Evolutionary conservation across 768 basidiomycete genomes (phyloP), one percentile per base, ranked within the genome.

Genomic region (Lepiota brunneoincarnata): DNA sequence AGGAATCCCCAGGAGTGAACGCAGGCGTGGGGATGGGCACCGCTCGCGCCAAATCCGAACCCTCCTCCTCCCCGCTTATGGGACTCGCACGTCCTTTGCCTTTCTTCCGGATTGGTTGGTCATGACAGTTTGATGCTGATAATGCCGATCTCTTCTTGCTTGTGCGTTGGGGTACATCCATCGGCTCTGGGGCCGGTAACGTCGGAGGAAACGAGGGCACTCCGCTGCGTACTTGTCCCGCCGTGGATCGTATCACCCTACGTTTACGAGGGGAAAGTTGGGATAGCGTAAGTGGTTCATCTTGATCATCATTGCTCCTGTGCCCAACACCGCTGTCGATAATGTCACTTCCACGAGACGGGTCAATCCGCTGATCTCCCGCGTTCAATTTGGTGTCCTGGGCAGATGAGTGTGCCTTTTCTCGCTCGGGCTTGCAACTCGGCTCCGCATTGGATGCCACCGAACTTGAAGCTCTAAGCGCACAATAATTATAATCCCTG

Each of bases 181-280:
- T 39, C 24, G 37, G 24, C 26, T 31, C 37, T 17, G 12, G 24
- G 18, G 9, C 44, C 52, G 52, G 52, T 10, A 46, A 41, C 39
- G 56, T 24, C 47, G 57, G 36, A 34, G 39, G 37, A 2, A 39
- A 17, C 4, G 44, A 46, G 17, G 24, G 4, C 21, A 38, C 24
- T 37, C 49, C 54, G 45, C 42, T 28, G n/a, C 31, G 20, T 14
- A 12, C 20, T 38, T 26, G 44, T 31, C 39, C 49, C 44, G 43
- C 37, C 14, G 49, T 24, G 6, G 45, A 15, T 26, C 26, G 39
- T 9, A 18, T 23, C 37, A 44, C 18, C 23, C 42, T 37, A 18
- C 40, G 45, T 56, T 69, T 72, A 50, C 53, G 63, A 56, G 80
- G 79, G 5, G 82, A 83, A 59, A 82, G 68, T 61, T 82, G 78